These are phyloP conservation scores for Rhodocollybia butyracea DNA, from an alignment of 768 basidiomycete genomes.

Conservation along the genomic window DNA sequence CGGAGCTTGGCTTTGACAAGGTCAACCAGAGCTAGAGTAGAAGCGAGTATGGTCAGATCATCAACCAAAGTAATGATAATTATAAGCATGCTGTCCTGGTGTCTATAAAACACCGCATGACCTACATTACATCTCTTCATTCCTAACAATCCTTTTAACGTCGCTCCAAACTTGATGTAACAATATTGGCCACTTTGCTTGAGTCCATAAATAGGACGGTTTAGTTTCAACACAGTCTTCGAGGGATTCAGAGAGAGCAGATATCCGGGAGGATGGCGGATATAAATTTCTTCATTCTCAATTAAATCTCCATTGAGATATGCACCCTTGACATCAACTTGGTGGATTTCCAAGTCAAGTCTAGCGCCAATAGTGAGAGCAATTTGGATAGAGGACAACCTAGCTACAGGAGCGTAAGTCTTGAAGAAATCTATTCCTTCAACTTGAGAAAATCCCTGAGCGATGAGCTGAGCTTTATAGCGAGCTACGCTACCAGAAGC, in stretches of 20 bases:
- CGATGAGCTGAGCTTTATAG: slow-evolving; percentile 42
- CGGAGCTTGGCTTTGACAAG: too few species aligned
- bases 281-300: slow-evolving; percentile 18
- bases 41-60: too few species aligned
- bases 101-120: too few species aligned
- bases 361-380: slow-evolving; percentile 24
- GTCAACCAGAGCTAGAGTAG: too few species aligned
- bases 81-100: too few species aligned
- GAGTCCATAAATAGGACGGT: too few species aligned
- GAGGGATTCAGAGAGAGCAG: not conserved
- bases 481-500: slow-evolving; percentile 25
- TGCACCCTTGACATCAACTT: slow-evolving; percentile 27
- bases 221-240: too few species aligned
- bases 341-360: slow-evolving; percentile 22
- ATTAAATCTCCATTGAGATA: slow-evolving; percentile 29
- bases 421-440: slow-evolving; percentile 37
- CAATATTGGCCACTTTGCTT: too few species aligned
- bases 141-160: too few species aligned
- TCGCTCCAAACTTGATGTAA: too few species aligned
- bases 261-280: slow-evolving; percentile 10
- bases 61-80: too few species aligned
- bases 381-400: slow-evolving; percentile 17
- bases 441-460: slow-evolving; percentile 37
- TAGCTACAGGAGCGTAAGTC: slow-evolving; percentile 29
- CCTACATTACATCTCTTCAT: too few species aligned